Evolutionary conservation across 1,139 yeast species (phyloP).

Genomic region (Barnettozyma hawaiiensis): DNA sequence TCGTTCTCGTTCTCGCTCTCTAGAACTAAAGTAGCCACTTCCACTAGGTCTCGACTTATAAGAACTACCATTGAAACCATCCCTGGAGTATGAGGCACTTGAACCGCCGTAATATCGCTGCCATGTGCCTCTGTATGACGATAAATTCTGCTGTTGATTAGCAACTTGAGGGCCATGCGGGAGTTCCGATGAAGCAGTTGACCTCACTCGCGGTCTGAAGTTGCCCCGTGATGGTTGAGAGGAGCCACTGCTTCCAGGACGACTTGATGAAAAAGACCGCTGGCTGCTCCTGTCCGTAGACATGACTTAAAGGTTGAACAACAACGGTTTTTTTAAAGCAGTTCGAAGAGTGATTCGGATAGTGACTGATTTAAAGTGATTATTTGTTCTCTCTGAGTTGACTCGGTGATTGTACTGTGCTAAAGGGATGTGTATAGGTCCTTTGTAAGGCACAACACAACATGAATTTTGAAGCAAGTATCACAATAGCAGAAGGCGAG

Average conservation of each 20-base stretch:
- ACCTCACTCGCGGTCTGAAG: conserved; percentile 10
- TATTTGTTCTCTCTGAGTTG: neutral
- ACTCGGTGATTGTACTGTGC: neutral
- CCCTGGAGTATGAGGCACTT: conserved; percentile 1
- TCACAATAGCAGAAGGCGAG: neutral
- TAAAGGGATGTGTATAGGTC: neutral
- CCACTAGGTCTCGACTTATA: conserved; percentile 5
- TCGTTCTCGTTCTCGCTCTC: conserved; percentile 3
- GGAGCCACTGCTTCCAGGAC: conserved; percentile 14
- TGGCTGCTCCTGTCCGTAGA: conserved; percentile 16
- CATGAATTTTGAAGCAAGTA: neutral
- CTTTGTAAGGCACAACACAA: neutral
- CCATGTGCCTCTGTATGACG: conserved; percentile 5
- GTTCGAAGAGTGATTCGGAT: neutral
- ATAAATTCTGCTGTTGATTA: conserved; percentile 2
- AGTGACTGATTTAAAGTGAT: neutral
- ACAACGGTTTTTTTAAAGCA: neutral
- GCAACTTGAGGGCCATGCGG: conserved; percentile 1
- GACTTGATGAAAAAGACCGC: conserved; percentile 16
- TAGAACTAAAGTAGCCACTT: conserved; percentile 6
- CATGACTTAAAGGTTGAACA: conserved; percentile 1
- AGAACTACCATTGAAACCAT: conserved; percentile 1
- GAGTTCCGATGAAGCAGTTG: conserved; percentile 3
- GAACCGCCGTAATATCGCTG: conserved; percentile 5
- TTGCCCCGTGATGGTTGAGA: conserved; percentile 11